Evolutionary conservation across 495 filamentous ascomycete genomes (phyloP), one percentile per base, ranked within the genome.

Genomic region (Parathielavia hyrcaniae): DNA sequence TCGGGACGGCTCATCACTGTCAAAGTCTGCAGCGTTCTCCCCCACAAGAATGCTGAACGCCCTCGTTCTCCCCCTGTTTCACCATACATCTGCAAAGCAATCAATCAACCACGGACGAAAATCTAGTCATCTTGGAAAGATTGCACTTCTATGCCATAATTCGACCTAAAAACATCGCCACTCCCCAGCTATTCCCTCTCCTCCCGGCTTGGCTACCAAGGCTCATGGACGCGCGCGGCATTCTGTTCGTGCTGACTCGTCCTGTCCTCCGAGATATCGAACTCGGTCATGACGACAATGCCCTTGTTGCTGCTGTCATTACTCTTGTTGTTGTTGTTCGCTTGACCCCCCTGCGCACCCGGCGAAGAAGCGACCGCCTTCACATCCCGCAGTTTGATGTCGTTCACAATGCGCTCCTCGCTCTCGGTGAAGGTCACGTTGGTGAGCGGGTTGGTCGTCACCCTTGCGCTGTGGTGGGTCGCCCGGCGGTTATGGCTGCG

Each of bases 341-440:
- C n/a, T 20, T 32, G 14, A 14, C 34, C 32, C n/a, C 2, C 34
- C 45, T 22, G 16, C 34, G 30, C 19, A 1, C n/a, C 19, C 17
- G 30, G n/a, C 44, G 26, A 30, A 2, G 26, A 30, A n/a, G n/a
- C n/a, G 8, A n/a, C 17, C 19, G 26, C 23, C 14, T 61, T 57
- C 19, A 44, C 44, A n/a, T 48, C 17, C 48, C 54, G 39, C 59
- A 57, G 5, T 22, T 52, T 61, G 12, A 61, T 57, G 19, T 52
- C 59, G 13, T 57, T 53, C 22, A 61, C 22, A 14, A 58, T 58
- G 12, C 49, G 26, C 45, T 58, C 54, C 49, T 57, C 57, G 14
- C 59, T 61, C 54, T 57, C 54, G 16, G 54, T 58, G 36, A 61
- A 61, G 10, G 39, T 45, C 13, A 61, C 35, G 11, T 57, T 61